These are phyloP conservation scores for Candida vaughaniae DNA, from an alignment of 805 yeast genomes.

Conservation along the genomic window DNA sequence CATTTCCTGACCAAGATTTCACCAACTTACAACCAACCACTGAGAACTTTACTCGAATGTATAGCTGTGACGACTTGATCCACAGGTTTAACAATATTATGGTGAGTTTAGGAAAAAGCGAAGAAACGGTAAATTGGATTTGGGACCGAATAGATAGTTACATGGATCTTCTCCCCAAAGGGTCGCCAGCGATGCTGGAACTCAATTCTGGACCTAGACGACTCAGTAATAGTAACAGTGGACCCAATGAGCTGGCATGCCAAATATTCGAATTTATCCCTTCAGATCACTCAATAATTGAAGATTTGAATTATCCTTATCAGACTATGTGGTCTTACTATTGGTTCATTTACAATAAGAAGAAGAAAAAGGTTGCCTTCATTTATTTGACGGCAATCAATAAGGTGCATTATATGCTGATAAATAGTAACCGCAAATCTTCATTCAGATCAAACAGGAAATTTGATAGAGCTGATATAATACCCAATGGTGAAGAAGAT, in stretches of 20 bases:
- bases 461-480: conserved; percentile 12
- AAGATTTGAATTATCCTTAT: conserved; percentile 52
- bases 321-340: conserved; percentile 69
- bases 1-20: conserved; percentile 96
- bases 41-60: conserved; percentile 40
- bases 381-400: conserved; percentile 61
- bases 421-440: conserved; percentile 23
- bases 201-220: conserved; percentile 1
- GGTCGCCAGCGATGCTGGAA: neutral
- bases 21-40: conserved; percentile 82
- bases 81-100: conserved; percentile 76
- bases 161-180: conserved; percentile 58
- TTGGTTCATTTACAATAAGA: conserved; percentile 91
- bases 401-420: conserved; percentile 35
- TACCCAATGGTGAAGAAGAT: conserved; percentile 22
- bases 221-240: conserved; percentile 11
- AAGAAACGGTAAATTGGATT: conserved; percentile 55
- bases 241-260: conserved; percentile 42
- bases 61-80: conserved; percentile 46
- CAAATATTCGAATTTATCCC: conserved; percentile 63
- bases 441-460: conserved; percentile 12
- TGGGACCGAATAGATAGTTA: conserved; percentile 88
- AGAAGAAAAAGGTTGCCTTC: conserved; percentile 87
- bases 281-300: conserved; percentile 58
- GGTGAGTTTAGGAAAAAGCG: conserved; percentile 46